Evolutionary conservation across 352 stramenopile genomes (phyloP).

Genomic region (Phytopythium sindhum): DNA sequence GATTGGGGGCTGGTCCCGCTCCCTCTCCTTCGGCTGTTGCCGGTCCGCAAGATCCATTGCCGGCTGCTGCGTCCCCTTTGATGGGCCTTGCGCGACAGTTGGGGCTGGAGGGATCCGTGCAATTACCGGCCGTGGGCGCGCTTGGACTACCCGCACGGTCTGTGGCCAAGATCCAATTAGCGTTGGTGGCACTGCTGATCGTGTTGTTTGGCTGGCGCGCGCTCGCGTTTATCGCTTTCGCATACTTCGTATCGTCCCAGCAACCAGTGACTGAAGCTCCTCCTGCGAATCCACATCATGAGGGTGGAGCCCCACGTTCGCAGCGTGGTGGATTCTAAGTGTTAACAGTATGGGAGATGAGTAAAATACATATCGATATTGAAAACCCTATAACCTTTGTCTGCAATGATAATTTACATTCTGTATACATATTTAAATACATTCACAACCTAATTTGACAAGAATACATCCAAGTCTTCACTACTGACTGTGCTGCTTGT

Average conservation of each 20-base stretch:
- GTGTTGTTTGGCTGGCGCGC: constrained; percentile 70
- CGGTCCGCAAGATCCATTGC: constrained; percentile 6
- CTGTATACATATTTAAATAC: not conserved
- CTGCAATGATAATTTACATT: not conserved
- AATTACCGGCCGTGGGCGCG: constrained; percentile 38
- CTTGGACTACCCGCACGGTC: constrained; percentile 46
- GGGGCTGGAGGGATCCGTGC: constrained; percentile 61
- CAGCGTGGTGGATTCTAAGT: not conserved
- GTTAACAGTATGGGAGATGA: constrained; percentile 1
- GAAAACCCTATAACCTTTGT: not conserved
- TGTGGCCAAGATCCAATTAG: constrained; percentile 73
- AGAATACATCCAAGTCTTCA: constrained; percentile 2
- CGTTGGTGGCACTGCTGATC: constrained; percentile 47
- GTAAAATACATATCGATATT: not conserved
- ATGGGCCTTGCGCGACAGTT: constrained; percentile 45
- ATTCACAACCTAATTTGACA: not conserved
- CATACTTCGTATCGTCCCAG: constrained; percentile 59
- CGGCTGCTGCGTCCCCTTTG: constrained; percentile 28
- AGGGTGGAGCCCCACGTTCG: not conserved
- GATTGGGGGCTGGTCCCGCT: constrained; percentile 6
- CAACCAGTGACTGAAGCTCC: constrained; percentile 14
- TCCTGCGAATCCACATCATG: not conserved
- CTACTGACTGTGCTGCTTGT: constrained; percentile 5
- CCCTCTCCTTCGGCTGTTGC: constrained; percentile 7
- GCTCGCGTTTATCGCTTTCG: constrained; percentile 65